Percentiles rank a stretch among this genome's conserved stretches.
phyloP scores from a whole-genome alignment of 169 alveolate species.

The Plasmodium gallinaceum region DNA sequence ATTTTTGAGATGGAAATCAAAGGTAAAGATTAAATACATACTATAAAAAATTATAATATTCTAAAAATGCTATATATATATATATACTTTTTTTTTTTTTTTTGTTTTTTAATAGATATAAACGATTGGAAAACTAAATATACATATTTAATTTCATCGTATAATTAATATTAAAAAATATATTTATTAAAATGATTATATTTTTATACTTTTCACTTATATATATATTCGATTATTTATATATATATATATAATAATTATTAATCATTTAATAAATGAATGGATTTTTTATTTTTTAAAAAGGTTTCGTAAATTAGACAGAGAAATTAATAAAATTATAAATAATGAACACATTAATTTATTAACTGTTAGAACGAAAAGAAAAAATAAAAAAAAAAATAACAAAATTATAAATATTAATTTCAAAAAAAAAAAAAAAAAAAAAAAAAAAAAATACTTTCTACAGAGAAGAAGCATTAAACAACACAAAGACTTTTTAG shows the following conservation, averaged over 20 bases:
- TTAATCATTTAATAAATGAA: not conserved
- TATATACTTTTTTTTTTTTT: conserved; percentile 7
- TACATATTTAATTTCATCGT: conserved; percentile 60
- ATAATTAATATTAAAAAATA: not conserved
- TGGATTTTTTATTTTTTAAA: not conserved
- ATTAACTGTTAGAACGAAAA: conserved; percentile 27
- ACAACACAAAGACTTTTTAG: conserved; percentile 68
- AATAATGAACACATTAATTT: conserved; percentile 49
- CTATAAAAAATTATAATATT: not conserved
- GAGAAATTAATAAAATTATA: conserved; percentile 36
- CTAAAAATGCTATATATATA: too few relatives aligned
- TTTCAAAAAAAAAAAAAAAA: not conserved
- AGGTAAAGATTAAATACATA: conserved; percentile 3
- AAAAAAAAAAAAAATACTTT: not conserved
- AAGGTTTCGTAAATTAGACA: conserved; percentile 61
- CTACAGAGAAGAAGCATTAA: conserved; percentile 60
- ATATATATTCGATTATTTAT: not conserved
- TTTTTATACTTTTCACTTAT: not conserved
- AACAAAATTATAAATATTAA: not conserved
- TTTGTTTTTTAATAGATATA: conserved; percentile 20
- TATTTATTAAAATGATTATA: not conserved
- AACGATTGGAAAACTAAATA: conserved; percentile 61
- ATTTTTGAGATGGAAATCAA: conserved; percentile 26
- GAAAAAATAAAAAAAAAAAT: conserved; percentile 1
- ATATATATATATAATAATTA: not conserved